Evolutionary conservation across 345 rosid species (phyloP).

Genomic region (Eucalyptus grandis): DNA sequence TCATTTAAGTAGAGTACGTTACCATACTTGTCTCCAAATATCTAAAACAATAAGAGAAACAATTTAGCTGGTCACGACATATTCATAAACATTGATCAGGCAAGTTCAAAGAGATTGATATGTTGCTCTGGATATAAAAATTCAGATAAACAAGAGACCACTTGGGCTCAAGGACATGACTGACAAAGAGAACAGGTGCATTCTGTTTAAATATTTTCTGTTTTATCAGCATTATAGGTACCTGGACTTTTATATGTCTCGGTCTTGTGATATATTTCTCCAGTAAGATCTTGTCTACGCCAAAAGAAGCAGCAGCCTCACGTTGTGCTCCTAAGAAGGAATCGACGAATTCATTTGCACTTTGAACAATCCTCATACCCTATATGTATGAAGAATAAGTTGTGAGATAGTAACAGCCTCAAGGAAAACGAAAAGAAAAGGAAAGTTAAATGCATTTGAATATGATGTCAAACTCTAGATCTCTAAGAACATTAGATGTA

Average conservation of each 20-base stretch:
- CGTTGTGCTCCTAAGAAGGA: slow-evolving; percentile 91
- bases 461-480: not conserved
- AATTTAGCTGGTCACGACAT: not conserved
- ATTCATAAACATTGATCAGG: not conserved
- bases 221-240: not conserved
- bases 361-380: slow-evolving; percentile 93
- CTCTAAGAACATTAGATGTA: not conserved
- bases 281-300: slow-evolving; percentile 71
- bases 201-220: not conserved
- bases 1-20: slow-evolving; percentile 70
- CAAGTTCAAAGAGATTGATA: not conserved
- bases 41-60: slow-evolving; percentile 15
- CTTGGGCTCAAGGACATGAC: not conserved
- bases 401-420: not conserved
- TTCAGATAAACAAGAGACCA: not conserved
- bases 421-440: not conserved
- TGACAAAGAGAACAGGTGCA: not conserved
- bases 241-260: slow-evolving; percentile 97
- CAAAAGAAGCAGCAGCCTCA: slow-evolving; percentile 96
- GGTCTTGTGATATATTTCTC: slow-evolving; percentile 93
- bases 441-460: not conserved
- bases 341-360: slow-evolving; percentile 52
- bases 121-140: not conserved
- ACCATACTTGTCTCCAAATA: slow-evolving; percentile 90
- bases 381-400: slow-evolving; percentile 14